phyloP scores from a whole-genome alignment of 495 filamentous ascomycete genomes.

The Echria macrotheca region DNA sequence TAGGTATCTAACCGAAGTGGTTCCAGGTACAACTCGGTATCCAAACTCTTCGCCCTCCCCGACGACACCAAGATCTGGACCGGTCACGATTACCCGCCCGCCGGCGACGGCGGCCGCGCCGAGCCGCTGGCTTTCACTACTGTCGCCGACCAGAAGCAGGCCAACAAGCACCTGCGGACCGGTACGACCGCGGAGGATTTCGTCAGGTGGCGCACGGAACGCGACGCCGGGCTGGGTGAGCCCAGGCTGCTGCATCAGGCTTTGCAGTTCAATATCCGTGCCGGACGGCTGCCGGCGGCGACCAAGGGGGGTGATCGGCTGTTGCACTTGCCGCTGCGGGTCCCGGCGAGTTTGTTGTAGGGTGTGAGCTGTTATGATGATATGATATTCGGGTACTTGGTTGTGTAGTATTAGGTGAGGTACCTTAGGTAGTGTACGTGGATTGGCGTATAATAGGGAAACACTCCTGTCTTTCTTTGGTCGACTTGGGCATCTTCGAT shows the following conservation, averaged over 20 bases:
- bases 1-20: no score
- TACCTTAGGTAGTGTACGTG: no score
- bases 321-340: constrained; percentile 42
- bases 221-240: constrained; percentile 44
- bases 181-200: constrained; percentile 43
- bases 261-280: constrained; percentile 56
- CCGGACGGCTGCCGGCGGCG: constrained; percentile 39
- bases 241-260: constrained; percentile 51
- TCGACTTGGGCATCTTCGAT: no score
- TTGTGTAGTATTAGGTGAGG: no score
- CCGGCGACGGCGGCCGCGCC: constrained; percentile 7
- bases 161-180: constrained; percentile 49
- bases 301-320: constrained; percentile 30
- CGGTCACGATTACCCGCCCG: constrained; percentile 47
- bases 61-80: constrained; percentile 43
- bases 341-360: no score
- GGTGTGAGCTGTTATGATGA: no score
- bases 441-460: no score
- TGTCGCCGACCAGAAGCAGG: constrained; percentile 43
- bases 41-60: constrained; percentile 43
- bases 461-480: no score
- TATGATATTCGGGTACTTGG: no score
- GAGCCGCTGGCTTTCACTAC: constrained; percentile 40
- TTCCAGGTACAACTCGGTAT: constrained; percentile 40
- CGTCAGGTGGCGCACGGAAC: constrained; percentile 38